Evolutionary conservation across 805 yeast species (phyloP), one percentile per base, ranked within the genome.

Genomic region (Sugiyamaella valdiviana): DNA sequence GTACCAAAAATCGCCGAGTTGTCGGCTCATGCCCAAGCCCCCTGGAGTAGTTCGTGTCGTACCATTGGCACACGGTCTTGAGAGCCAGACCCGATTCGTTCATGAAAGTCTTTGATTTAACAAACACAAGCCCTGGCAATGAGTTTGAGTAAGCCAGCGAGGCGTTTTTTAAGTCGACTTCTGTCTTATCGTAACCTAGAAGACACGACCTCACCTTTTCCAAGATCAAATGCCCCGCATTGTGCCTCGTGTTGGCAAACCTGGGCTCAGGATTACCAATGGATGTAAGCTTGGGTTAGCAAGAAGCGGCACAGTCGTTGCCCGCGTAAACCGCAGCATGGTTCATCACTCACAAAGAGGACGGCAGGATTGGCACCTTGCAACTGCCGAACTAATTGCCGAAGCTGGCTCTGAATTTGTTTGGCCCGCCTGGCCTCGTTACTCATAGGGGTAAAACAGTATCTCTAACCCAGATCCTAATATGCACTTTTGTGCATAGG

Each of bases 201-300:
- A 49, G 54, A 42, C 57, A 38, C 45, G 45, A 46, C 42, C 48
- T 29, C 26, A 62, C 15, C 39, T 44, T 35, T 32, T 80, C 69
- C 36, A 80, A 65, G 35, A 80, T 61, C 43, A 73, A 61, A 53
- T 85, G 85, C 1, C 95, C 96, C 0, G 82, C 86, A 51, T 83
- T 86, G 60, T 88, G 96, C 32, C 95, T 69, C 0, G 95, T 84
- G 5, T 72, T 70, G 6, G 66, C 64, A 56, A 75, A 85, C 43
- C 71, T 65, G 0, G 78, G 73, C 48, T 81, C 85, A 0, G 95
- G 95, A 58, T 88, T 88, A 0, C 96, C 96, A 2, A 88, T 66
- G 0, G 87, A 80, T 6, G 63, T 36, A 15, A 56, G 15, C 48
- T 41, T 32, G 16, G 10, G 46, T 21, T 42, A 45, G 26, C 29